These are phyloP conservation scores for Parasitella parasitica DNA, from an alignment of 371 early-diverging fungal species.

Conservation along the genomic window DNA sequence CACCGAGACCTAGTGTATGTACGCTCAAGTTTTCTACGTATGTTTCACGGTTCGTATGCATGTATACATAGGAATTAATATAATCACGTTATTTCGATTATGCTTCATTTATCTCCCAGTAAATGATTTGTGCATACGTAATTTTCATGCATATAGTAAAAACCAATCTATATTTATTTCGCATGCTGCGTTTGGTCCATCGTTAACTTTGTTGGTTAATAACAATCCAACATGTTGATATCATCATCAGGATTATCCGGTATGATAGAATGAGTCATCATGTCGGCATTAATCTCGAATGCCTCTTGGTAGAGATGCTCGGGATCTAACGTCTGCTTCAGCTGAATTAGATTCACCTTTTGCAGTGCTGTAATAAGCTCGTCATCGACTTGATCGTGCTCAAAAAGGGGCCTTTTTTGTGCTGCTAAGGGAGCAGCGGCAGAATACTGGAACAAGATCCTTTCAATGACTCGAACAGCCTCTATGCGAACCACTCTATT, in stretches of 20 bases:
- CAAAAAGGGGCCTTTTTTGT: conserved; percentile 6
- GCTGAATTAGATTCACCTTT: conserved; percentile 16
- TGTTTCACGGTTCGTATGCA: background rate
- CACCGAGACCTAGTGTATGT: no score
- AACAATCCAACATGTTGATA: conserved; percentile 23
- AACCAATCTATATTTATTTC: no score
- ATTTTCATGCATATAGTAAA: background rate
- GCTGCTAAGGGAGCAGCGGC: background rate
- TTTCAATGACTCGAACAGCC: conserved; percentile 25
- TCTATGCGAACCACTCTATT: conserved; percentile 39
- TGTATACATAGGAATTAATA: background rate
- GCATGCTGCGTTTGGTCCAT: no score
- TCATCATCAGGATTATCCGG: conserved; percentile 22
- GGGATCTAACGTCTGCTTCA: conserved; percentile 28
- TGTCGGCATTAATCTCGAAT: conserved; percentile 37
- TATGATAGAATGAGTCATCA: conserved; percentile 38
- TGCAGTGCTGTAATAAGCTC: conserved; percentile 20
- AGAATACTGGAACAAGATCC: conserved; percentile 3
- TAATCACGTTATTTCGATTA: background rate
- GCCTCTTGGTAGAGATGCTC: conserved; percentile 48
- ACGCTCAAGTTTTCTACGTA: background rate
- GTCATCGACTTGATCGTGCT: background rate
- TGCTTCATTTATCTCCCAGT: no score
- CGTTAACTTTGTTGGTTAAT: background rate
- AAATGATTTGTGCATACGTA: background rate